Base-by-base conservation (phyloP, 768 basidiomycete species). In the Russula ochroleuca region DNA sequence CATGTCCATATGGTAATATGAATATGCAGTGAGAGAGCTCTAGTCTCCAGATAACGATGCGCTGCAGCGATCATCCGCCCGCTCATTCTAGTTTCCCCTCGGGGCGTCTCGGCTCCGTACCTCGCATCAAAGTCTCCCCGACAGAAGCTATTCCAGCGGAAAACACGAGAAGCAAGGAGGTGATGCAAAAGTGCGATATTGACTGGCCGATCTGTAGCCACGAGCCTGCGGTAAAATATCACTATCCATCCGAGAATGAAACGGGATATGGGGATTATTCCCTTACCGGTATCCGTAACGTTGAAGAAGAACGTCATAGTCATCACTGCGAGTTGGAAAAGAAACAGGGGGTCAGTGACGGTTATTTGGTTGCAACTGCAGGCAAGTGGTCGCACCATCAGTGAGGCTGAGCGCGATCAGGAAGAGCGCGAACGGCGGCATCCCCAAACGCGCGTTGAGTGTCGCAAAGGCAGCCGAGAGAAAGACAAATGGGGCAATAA, bases 171-270 rank as follows among this genome's bases (percentile, higher is more conserved):
- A 94, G 76, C 41, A 93, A 74, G 1, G 90, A 92, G 1, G 89
- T 84, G 64, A 94, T 90, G 68, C 86, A 87, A 75, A 92, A 94
- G 76, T 93, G 92, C 55, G 83, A 91, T 72, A 94, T 92, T 0
- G 90, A 86, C 70, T 91, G 88, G 7, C 92, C 92, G 57, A 93
- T 94, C 70, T 94, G 90, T 62, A 94, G 76, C 92, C 92, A 94
- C 3, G 88, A 91, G 0, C 92, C 88, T 82, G 69, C 40, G 33
- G 33, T 17, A 5, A n/a, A 14, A 52, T 23, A n/a, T 52, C 11
- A 52, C n/a, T 5, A 25, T 9, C 15, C 31, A n/a, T 21, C 50
- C 1, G 13, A 23, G 17, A 21, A 10, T 48, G 17, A 8, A 7
- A 17, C 15, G 17, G 17, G 4, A 25, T 49, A 25, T 23, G 13